Percentiles rank a stretch among this genome's conserved stretches.
Conservation (phyloP, 2,329 filamentous ascomycete genomes). For the Alternaria tenuissima region DNA sequence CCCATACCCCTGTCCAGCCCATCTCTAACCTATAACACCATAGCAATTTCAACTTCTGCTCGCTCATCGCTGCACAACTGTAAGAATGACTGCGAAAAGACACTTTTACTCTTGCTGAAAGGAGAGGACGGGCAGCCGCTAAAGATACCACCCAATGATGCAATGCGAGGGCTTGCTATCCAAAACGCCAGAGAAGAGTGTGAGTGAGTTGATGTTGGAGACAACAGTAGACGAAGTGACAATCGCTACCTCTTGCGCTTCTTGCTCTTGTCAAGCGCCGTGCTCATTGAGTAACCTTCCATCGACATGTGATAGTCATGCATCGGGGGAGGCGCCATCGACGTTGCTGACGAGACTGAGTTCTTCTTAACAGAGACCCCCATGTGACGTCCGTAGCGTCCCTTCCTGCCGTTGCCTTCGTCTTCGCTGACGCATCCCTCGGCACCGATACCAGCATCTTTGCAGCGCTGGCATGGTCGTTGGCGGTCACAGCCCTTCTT, state of each 20-base stretch:
- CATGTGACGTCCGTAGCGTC: constrained; percentile 81
- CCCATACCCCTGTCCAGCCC: constrained; percentile 12
- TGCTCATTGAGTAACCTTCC: constrained; percentile 29
- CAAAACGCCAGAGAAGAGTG: constrained; percentile 19
- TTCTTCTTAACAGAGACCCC: constrained; percentile 70
- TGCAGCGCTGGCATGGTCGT: constrained; percentile 92
- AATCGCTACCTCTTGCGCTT: constrained; percentile 69
- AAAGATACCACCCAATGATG: constrained; percentile 10
- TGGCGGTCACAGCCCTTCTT: constrained; percentile 99
- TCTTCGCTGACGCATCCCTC: constrained; percentile 98
- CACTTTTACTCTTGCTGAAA: constrained; percentile 19
- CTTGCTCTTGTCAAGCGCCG: constrained; percentile 66
- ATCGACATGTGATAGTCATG: constrained; percentile 42
- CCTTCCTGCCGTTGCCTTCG: constrained; percentile 95
- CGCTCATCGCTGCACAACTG: constrained; percentile 7
- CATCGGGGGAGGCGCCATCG: constrained; percentile 49
- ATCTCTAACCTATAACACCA: constrained; percentile 24
- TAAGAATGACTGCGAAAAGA: constrained; percentile 12
- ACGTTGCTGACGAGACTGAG: constrained; percentile 23
- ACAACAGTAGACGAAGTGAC: constrained; percentile 2
- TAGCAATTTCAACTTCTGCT: constrained; percentile 17
- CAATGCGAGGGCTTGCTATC: constrained; percentile 21
- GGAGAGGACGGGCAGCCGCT: constrained; percentile 18
- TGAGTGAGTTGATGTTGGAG: constrained; percentile 7
- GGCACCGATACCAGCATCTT: constrained; percentile 90